Evolutionary conservation across 2,329 filamentous ascomycete genomes (phyloP).

Genomic region (Monilinia vaccinii-corymbosi): DNA sequence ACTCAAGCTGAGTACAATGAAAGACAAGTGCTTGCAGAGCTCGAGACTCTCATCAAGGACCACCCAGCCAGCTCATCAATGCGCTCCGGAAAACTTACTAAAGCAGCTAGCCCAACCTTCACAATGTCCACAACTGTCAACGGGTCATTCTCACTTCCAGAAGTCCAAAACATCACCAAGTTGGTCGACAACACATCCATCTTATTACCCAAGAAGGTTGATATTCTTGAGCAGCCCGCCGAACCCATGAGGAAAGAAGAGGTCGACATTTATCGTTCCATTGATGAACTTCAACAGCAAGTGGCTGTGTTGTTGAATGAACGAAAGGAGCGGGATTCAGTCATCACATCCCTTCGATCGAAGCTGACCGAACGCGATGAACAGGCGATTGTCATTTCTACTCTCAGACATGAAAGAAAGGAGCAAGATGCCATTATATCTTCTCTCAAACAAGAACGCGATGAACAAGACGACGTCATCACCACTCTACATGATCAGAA

Average conservation of each 20-base stretch:
- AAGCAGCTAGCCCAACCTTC: constrained; percentile 2
- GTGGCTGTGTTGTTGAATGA: constrained; percentile 1
- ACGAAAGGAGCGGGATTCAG: background rate
- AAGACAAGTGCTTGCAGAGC: constrained; percentile 4
- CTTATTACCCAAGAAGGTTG: background rate
- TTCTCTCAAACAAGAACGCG: background rate
- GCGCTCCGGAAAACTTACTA: background rate
- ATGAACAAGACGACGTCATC: background rate
- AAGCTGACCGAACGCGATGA: background rate
- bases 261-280: background rate
- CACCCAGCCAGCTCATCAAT: background rate
- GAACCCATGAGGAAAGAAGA: constrained; percentile 1
- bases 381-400: background rate
- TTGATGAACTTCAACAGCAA: constrained; percentile 4
- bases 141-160: background rate
- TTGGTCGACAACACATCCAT: constrained; percentile 1
- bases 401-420: background rate
- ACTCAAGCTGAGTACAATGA: constrained; percentile 2
- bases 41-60: constrained; percentile 2
- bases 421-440: background rate
- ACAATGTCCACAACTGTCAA: constrained; percentile 4
- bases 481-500: background rate
- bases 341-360: background rate
- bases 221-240: background rate
- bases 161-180: constrained; percentile 3